A percentile compares a stretch with the other conserved stretches of the same genome.
phyloP scores from a whole-genome alignment of 345 rosid species.

The Kernera saxatilis region DNA sequence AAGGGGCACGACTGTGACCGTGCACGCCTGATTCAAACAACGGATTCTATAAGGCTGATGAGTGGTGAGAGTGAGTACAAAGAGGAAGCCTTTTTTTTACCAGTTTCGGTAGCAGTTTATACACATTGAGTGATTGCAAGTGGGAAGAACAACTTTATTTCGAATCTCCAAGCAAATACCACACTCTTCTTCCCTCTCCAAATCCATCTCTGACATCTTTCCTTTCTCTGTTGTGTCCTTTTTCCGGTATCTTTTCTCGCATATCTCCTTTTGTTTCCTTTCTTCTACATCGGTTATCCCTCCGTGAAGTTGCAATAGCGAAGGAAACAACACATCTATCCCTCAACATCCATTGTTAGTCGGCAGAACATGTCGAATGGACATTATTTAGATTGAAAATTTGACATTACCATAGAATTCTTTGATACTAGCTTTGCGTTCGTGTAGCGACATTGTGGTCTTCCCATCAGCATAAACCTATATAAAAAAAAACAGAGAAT shows the following conservation, averaged over 20 bases:
- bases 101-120: constrained; percentile 69
- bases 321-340: constrained; percentile 82
- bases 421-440: constrained; percentile 77
- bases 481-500: not conserved
- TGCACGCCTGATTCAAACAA: constrained; percentile 43
- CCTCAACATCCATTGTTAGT: constrained; percentile 10
- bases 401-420: constrained; percentile 77
- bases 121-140: constrained; percentile 82
- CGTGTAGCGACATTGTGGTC: constrained; percentile 76
- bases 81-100: constrained; percentile 32
- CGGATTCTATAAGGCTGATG: not conserved
- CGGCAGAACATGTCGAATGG: not conserved
- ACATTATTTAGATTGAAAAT: not conserved
- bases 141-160: constrained; percentile 68
- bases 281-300: constrained; percentile 74
- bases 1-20: constrained; percentile 89
- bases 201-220: constrained; percentile 58
- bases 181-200: constrained; percentile 95
- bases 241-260: constrained; percentile 48
- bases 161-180: constrained; percentile 82
- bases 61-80: not conserved
- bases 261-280: constrained; percentile 68
- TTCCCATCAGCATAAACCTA: constrained; percentile 94
- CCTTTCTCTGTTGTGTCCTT: constrained; percentile 52
- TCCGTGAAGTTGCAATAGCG: constrained; percentile 70